These are phyloP conservation scores for Aspergillus sp. DNA, from an alignment of 2,329 filamentous ascomycete genomes.

Conservation along the genomic window DNA sequence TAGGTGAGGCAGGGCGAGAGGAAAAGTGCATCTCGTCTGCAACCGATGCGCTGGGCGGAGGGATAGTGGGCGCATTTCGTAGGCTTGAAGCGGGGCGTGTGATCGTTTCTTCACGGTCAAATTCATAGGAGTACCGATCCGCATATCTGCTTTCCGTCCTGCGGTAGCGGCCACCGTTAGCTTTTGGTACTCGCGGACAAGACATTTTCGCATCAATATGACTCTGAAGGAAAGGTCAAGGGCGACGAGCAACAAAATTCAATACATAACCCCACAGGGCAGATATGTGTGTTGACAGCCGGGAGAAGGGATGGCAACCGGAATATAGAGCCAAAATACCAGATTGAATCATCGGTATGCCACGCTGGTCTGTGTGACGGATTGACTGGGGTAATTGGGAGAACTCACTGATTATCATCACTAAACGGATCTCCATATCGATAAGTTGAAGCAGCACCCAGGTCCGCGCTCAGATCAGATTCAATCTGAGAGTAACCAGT, in stretches of 20 bases:
- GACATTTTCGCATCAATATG: neutral
- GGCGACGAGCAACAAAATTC: neutral
- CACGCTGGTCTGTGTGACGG: neutral
- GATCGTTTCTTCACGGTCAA: conserved; percentile 23
- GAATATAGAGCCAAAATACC: conserved; percentile 5
- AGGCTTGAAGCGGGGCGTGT: conserved; percentile 46
- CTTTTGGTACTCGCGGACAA: conserved; percentile 7
- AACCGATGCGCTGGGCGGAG: conserved; percentile 36
- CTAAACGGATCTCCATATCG: conserved; percentile 25
- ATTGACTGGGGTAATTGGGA: conserved; percentile 10
- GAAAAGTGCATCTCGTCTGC: conserved; percentile 39
- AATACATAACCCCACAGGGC: neutral
- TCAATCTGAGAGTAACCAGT: conserved; percentile 31
- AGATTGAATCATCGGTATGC: conserved; percentile 15
- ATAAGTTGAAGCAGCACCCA: conserved; percentile 27
- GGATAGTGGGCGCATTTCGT: conserved; percentile 42
- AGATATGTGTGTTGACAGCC: neutral
- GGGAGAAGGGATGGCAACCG: conserved; percentile 9
- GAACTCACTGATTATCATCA: conserved; percentile 16
- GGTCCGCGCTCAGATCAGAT: conserved; percentile 29
- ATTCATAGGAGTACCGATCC: conserved; percentile 18
- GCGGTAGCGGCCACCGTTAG: conserved; percentile 15
- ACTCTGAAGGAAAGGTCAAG: neutral
- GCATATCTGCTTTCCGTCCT: conserved; percentile 15
- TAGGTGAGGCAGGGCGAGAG: conserved; percentile 42